Conservation (phyloP, 129 eudicot genomes). For the Lactuca sativa region DNA sequence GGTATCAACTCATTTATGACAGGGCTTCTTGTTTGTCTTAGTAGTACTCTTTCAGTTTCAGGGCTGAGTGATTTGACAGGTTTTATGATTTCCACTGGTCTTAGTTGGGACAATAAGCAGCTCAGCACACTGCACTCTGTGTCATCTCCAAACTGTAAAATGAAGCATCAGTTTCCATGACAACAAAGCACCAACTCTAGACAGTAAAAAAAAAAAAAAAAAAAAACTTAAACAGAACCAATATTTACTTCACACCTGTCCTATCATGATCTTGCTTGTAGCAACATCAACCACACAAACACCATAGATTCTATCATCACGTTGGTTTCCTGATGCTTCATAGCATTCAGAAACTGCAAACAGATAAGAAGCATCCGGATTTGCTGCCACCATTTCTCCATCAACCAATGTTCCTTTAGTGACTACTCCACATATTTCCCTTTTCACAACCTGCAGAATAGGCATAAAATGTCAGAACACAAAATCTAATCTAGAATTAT, state of each 20-base stretch:
- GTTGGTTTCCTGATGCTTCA: conserved; percentile 41
- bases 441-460: conserved; percentile 47
- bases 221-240: neutral
- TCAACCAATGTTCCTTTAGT: conserved; percentile 95
- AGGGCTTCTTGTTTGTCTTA: conserved; percentile 85
- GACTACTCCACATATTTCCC: too few species aligned
- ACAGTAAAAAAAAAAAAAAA: too few species aligned
- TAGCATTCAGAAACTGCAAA: conserved; percentile 75
- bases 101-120: conserved; percentile 78
- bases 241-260: conserved; percentile 51
- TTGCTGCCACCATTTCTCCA: conserved; percentile 77
- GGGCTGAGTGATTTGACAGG: conserved; percentile 82
- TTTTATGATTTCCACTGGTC: conserved; percentile 90
- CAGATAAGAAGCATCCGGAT: conserved; percentile 85
- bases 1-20: conserved; percentile 83
- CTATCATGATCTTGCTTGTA: conserved; percentile 79
- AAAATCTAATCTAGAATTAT: neutral
- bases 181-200: neutral
- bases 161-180: conserved; percentile 26
- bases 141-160: conserved; percentile 87
- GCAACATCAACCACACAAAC: conserved; percentile 85
- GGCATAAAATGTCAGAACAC: conserved; percentile 17
- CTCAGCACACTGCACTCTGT: conserved; percentile 78
- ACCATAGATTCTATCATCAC: conserved; percentile 58
- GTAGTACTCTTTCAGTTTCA: conserved; percentile 83